Evolutionary conservation across 139 green algal genomes (phyloP).

Genomic region (Penium margaritaceum): DNA sequence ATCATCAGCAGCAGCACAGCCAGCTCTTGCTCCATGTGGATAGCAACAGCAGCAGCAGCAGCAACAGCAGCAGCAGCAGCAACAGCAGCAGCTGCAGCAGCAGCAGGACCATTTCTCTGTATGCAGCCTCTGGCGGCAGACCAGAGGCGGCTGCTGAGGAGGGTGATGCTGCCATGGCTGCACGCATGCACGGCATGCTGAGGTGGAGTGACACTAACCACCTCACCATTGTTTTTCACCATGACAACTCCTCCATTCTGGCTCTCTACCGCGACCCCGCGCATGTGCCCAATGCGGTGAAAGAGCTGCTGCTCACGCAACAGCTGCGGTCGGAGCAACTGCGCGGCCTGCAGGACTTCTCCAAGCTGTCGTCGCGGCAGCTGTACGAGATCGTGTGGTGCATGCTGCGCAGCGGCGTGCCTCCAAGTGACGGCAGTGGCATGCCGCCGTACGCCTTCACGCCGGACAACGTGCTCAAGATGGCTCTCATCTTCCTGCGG

Average conservation of each 20-base stretch:
- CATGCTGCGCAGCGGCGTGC: not conserved
- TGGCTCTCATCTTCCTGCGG: conserved; percentile 23
- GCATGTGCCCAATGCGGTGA: conserved; percentile 16
- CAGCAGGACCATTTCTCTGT: too few relatives aligned
- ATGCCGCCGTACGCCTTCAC: conserved; percentile 19
- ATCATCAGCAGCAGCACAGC: too few relatives aligned
- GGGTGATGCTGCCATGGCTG: too few relatives aligned
- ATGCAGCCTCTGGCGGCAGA: too few relatives aligned
- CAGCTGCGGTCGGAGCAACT: not conserved
- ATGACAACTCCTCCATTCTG: conserved; percentile 13
- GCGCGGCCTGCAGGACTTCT: not conserved
- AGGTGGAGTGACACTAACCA: conserved; percentile 40
- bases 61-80: too few relatives aligned
- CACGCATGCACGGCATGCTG: conserved; percentile 15
- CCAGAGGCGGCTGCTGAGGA: too few relatives aligned
- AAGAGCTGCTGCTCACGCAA: not conserved
- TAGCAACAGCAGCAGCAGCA: too few relatives aligned
- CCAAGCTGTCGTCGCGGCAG: not conserved
- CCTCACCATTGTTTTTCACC: conserved; percentile 41
- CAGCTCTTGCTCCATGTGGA: too few relatives aligned
- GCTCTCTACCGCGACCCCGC: conserved; percentile 32
- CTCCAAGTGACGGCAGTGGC: too few relatives aligned
- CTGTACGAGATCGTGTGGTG: not conserved
- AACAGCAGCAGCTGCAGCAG: too few relatives aligned
- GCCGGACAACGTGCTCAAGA: conserved; percentile 39